Base-by-base conservation (phyloP, 1,284 basidiomycete species). In the Sparassis latifolia region DNA sequence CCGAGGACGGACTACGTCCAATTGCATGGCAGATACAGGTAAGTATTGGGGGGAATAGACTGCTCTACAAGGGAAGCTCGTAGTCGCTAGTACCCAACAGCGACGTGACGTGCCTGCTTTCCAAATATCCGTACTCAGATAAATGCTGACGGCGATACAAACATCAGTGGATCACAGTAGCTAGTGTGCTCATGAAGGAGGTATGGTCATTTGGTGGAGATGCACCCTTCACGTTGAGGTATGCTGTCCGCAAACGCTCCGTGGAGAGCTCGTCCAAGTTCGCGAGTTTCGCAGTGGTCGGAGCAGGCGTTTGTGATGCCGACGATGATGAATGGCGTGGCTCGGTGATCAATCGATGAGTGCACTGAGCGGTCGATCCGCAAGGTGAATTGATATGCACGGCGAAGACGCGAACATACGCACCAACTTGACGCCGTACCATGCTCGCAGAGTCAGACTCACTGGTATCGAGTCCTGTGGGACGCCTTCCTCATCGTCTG, bases 371-470 rank as follows among this genome's bases (percentile, higher is more conserved):
- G 37, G 10, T 32, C 27, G n/a, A 31, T 2, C n/a, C 37, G 30
- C 30, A 47, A 28, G 3, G 40, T 33, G 1, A 44, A 47, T 48
- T 32, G 29, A 6, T 20, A 6, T 12, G 20, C 30, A 33, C 1
- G 35, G 12, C 35, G 9, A 38, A 27, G 31, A 5, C 37, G 43
- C 33, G 31, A 39, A 29, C 44, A 35, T 3, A 75, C 86, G 46
- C 59, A 93, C 92, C 52, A 89, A 72, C 65, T 93, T 92, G 30
- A 93, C 77, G 3, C 92, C 92, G 68, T 86, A 86, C 89, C 92
- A 97, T 4, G 90, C 86, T 27, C 89, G 72, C 33, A 86, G 71
- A 10, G 76, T 75, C 37, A 84, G 76, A 4, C 79, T 81, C 5
- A 70, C 70, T 2, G 79, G 84, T 31, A 77, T 73, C 10, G 73